Evolutionary conservation across 1,284 basidiomycete genomes (phyloP).

Genomic region (Thecaphora thlaspeos): DNA sequence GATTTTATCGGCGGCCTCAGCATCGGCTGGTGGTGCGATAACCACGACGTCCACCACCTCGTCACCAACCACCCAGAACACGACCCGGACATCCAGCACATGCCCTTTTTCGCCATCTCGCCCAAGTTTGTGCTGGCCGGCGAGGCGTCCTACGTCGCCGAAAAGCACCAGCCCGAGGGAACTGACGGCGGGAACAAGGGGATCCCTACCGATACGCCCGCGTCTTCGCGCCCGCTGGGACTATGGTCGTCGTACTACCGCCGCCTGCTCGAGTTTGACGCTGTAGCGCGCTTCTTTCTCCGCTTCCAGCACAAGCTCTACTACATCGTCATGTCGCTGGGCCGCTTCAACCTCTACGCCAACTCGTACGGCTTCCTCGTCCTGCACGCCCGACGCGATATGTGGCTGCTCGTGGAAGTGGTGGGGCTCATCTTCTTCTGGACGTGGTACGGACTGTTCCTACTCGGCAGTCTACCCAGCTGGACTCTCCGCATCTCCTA

Average conservation of each 20-base stretch:
- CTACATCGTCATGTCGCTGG: constrained; percentile 86
- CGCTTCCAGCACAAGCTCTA: constrained; percentile 86
- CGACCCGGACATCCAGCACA: constrained; percentile 84
- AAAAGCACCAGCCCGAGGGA: too few species aligned
- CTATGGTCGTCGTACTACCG: constrained; percentile 95
- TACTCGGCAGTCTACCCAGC: constrained; percentile 68
- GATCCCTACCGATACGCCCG: too few species aligned
- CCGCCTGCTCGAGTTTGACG: constrained; percentile 78
- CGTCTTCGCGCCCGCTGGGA: constrained; percentile 19
- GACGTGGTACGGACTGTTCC: constrained; percentile 69
- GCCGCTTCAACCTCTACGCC: constrained; percentile 91
- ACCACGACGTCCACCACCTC: constrained; percentile 95
- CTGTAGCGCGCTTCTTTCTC: constrained; percentile 69
- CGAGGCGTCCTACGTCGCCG: constrained; percentile 9
- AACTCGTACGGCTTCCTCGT: constrained; percentile 79
- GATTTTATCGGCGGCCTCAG: constrained; percentile 88
- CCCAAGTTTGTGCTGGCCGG: constrained; percentile 66
- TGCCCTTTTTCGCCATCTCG: constrained; percentile 94
- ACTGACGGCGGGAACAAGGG: background rate
- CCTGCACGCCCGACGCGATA: constrained; percentile 60
- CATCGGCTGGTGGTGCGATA: constrained; percentile 97
- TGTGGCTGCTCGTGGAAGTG: constrained; percentile 64
- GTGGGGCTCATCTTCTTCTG: constrained; percentile 72
- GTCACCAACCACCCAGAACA: constrained; percentile 97
- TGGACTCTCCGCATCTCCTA: constrained; percentile 70